Percentiles rank a stretch among this genome's conserved stretches.
phyloP scores from a whole-genome alignment of 1,139 yeast genomes.

The Tardiomyces digboiensis region DNA sequence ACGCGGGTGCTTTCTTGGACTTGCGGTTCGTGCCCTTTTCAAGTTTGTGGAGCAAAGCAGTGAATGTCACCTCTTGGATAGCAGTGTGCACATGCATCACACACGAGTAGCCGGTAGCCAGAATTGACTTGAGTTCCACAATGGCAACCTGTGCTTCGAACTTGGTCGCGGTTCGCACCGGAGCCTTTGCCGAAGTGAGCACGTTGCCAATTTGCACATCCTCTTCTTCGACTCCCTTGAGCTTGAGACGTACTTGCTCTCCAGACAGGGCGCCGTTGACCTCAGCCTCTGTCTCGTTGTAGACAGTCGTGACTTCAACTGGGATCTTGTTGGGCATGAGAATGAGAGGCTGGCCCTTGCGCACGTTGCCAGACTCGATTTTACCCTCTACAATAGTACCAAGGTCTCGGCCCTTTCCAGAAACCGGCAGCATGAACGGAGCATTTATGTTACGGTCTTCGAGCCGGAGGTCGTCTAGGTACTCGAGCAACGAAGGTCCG shows the following conservation, averaged over 20 bases:
- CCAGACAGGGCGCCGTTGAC: conserved; percentile 88
- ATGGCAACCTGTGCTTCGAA: conserved; percentile 97
- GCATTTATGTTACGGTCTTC: conserved; percentile 83
- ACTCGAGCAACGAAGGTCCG: conserved; percentile 90
- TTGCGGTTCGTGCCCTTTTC: conserved; percentile 96
- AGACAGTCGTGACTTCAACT: conserved; percentile 80
- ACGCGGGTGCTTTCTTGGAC: conserved; percentile 95
- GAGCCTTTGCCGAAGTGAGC: conserved; percentile 73
- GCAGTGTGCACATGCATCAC: conserved; percentile 99
- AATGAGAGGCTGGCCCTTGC: conserved; percentile 64
- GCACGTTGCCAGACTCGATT: conserved; percentile 90
- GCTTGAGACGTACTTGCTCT: conserved; percentile 89
- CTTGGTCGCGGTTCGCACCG: conserved; percentile 82
- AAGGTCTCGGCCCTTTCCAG: conserved; percentile 91
- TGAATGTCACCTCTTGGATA: conserved; percentile 84
- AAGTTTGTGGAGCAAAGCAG: conserved; percentile 79
- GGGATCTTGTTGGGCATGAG: conserved; percentile 87
- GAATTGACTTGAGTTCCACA: conserved; percentile 88
- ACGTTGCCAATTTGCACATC: conserved; percentile 90
- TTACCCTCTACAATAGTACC: conserved; percentile 98
- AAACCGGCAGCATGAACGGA: conserved; percentile 94
- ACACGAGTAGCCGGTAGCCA: conserved; percentile 94
- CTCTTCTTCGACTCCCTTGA: conserved; percentile 96
- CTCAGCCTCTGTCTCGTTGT: conserved; percentile 93
- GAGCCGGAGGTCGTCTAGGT: conserved; percentile 72